Base-by-base conservation (phyloP, 495 filamentous ascomycete species). In the Monascus purpureus region DNA sequence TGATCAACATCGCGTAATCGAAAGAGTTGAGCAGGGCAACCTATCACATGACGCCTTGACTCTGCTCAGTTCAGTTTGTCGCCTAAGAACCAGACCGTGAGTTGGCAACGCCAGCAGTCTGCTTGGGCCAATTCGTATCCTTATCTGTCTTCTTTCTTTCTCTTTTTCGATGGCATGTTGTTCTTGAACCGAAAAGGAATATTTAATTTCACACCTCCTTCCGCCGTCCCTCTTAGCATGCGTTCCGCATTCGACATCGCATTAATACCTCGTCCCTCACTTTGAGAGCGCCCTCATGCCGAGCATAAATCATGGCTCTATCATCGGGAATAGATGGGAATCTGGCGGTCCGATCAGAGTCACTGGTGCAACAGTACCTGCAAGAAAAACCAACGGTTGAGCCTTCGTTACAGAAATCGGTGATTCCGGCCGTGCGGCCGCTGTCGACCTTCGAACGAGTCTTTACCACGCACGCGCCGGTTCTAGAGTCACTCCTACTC, bases 401-500 rank as follows among this genome's bases (percentile, higher is more conserved):
- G 32, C 45, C 40, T 19, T 50, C 52, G 19, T 37, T 44, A 28
- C 47, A 52, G 27, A 36, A 45, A 16, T 46, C 45, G 19, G 37
- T 43, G 13, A 20, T 50, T 17, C 41, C 46, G 14, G 40, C 32
- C 15, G 49, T 58, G 29, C 52, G 50, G n/a, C 38, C 41, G 24
- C 53, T 65, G 5, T 68, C 64, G 2, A 55, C 41, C 13, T 70
- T 74, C 39, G 70, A 72, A 40, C 46, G 53, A 37, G 53, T 72
- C 30, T 42, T 75, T 33, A 67, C 66, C 17, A 61, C 66, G 13
- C 61, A 73, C 42, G 59, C 65, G 20, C 68, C 70, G 15, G 57
- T 75, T 28, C 50, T 73, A 32, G 70, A 72, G 45, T 72, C 67
- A 12, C 57, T 75, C 12, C 52, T 73, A 11, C 58, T 66, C n/a